Evolutionary conservation across 2,329 filamentous ascomycete species (phyloP).

Genomic region (Colletotrichum sp.): DNA sequence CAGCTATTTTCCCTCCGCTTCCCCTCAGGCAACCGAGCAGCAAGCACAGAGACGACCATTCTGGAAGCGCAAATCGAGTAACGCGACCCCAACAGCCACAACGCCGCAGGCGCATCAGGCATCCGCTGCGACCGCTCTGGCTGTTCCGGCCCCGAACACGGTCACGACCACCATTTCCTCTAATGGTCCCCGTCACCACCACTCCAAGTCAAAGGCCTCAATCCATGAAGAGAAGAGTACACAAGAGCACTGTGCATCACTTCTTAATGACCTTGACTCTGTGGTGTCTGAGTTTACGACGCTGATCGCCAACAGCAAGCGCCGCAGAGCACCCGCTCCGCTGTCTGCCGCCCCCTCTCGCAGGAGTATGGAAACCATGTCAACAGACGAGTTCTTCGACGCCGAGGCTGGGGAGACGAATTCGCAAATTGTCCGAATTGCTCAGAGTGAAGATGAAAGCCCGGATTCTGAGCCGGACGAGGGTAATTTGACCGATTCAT

Average conservation of each 20-base stretch:
- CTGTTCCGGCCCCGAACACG: conserved; percentile 47
- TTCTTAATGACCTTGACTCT: conserved; percentile 84
- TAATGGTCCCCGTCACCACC: conserved; percentile 35
- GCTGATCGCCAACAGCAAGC: conserved; percentile 80
- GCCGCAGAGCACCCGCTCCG: conserved; percentile 67
- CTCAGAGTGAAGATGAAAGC: conserved; percentile 72
- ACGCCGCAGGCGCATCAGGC: conserved; percentile 44
- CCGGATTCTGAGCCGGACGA: conserved; percentile 61
- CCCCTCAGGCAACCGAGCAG: conserved; percentile 53
- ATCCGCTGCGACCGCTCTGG: conserved; percentile 41
- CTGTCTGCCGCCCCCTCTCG: conserved; percentile 47
- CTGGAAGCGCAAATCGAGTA: conserved; percentile 88
- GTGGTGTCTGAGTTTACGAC: conserved; percentile 83
- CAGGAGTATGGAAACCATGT: conserved; percentile 80
- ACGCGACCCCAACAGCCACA: conserved; percentile 56
- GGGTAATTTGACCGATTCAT: conserved; percentile 57
- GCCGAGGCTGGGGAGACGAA: conserved; percentile 71
- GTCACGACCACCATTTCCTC: conserved; percentile 32
- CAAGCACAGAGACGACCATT: conserved; percentile 67
- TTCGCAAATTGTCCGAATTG: conserved; percentile 77
- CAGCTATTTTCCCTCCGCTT: conserved; percentile 54
- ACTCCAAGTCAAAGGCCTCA: conserved; percentile 39
- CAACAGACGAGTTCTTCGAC: conserved; percentile 93
- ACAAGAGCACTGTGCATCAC: conserved; percentile 80
- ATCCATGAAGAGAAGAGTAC: conserved; percentile 67